Evolutionary conservation across 306 rosid genomes (phyloP).

Genomic region (Quercus dentata): DNA sequence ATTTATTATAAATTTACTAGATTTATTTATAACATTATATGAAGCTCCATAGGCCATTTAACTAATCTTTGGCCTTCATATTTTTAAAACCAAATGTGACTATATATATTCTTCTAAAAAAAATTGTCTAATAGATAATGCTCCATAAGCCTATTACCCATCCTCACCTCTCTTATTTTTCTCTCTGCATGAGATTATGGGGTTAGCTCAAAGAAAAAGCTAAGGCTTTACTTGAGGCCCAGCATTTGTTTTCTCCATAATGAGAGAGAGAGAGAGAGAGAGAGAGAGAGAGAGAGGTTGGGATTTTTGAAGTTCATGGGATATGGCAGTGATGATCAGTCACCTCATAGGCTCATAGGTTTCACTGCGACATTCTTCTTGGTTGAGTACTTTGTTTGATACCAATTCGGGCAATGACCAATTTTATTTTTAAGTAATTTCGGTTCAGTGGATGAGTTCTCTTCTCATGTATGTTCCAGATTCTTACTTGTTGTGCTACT

Average conservation of each 20-base stretch:
- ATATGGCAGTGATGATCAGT: constrained; percentile 35
- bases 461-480: too few species aligned
- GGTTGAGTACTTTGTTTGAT: neutral
- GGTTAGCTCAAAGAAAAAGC: constrained; percentile 10
- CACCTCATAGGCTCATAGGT: constrained; percentile 3
- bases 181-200: constrained; percentile 28
- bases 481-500: neutral
- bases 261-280: neutral
- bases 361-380: neutral
- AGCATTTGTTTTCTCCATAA: constrained; percentile 4
- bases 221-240: constrained; percentile 32
- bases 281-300: neutral
- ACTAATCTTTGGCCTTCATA: too few species aligned
- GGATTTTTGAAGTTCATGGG: neutral
- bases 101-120: neutral
- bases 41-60: too few species aligned
- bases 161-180: constrained; percentile 11
- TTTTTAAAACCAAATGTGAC: constrained; percentile 5
- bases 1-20: too few species aligned
- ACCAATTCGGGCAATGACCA: neutral
- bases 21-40: too few species aligned
- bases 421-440: too few species aligned
- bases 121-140: neutral
- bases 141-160: constrained; percentile 10
- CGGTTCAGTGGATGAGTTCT: too few species aligned